Conservation (phyloP, 257 asterid species). For the Haberlea rhodopensis region DNA sequence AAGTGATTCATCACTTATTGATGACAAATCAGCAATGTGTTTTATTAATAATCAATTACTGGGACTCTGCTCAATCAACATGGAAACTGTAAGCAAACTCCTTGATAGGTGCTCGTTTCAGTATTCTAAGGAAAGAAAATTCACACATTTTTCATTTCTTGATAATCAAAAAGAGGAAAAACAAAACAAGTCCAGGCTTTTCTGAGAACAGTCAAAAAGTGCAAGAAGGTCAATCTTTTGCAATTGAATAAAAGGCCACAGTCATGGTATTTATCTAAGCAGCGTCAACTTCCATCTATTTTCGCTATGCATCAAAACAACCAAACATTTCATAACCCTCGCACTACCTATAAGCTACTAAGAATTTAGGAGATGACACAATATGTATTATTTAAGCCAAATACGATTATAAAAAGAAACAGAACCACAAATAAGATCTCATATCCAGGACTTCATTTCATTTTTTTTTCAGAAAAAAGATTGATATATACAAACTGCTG, state of each 20-base stretch:
- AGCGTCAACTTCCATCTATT: too few species aligned
- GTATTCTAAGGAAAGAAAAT: too few species aligned
- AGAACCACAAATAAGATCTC: not conserved
- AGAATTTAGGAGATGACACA: too few species aligned
- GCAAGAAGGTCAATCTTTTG: too few species aligned
- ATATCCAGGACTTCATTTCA: not conserved
- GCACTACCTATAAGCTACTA: too few species aligned
- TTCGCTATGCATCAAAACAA: too few species aligned
- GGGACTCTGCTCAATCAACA: not conserved
- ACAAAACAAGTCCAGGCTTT: slow-evolving; percentile 4
- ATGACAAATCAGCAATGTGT: not conserved
- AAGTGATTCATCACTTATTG: not conserved
- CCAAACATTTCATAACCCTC: too few species aligned
- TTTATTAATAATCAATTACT: not conserved
- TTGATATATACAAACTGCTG: slow-evolving; percentile 2
- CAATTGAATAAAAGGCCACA: too few species aligned
- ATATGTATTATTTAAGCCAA: slow-evolving; percentile 17
- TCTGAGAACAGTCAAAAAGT: slow-evolving; percentile 4
- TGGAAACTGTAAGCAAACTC: not conserved
- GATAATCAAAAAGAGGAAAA: slow-evolving; percentile 24
- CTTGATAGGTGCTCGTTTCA: not conserved
- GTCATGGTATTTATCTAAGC: too few species aligned
- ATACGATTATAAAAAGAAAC: too few species aligned
- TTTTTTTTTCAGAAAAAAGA: slow-evolving; percentile 13
- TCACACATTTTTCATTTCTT: not conserved